A percentile compares a stretch with the other conserved stretches of the same genome.
Conservation (phyloP, 139 green algal genomes). For the Choricystis sp. region DNA sequence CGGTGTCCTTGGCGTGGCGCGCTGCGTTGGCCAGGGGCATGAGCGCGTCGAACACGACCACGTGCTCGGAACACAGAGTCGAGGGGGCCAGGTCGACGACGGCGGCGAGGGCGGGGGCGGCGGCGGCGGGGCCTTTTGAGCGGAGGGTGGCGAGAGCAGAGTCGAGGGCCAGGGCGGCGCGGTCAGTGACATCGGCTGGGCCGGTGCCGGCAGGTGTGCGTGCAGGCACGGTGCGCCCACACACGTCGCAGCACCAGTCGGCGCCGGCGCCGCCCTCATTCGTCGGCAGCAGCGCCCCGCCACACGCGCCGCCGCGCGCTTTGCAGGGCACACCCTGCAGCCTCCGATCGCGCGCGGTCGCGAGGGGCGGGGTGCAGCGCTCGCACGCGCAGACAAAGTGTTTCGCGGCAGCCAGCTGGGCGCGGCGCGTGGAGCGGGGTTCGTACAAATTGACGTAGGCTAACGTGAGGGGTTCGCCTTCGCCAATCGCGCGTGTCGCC, state of each 20-base stretch:
- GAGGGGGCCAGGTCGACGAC: not conserved
- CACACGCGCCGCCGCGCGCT: too few relatives aligned
- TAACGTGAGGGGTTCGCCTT: constrained; percentile 9
- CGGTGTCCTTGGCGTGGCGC: not conserved
- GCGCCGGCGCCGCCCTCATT: not conserved
- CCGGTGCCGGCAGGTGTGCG: too few relatives aligned
- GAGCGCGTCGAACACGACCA: not conserved
- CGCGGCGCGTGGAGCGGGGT: not conserved
- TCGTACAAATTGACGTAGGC: constrained; percentile 15
- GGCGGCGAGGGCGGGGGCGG: not conserved
- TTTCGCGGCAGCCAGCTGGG: constrained; percentile 8
- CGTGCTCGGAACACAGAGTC: not conserved
- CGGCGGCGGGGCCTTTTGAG: too few relatives aligned
- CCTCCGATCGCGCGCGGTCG: constrained; percentile 4
- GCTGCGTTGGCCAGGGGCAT: not conserved
- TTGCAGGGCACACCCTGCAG: constrained; percentile 3
- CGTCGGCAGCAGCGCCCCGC: not conserved
- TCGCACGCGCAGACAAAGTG: constrained; percentile 13
- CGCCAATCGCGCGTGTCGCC: not conserved
- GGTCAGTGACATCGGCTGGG: not conserved
- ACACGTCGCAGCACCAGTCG: not conserved
- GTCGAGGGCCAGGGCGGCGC: not conserved
- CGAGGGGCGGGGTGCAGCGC: constrained; percentile 9
- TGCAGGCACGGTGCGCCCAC: not conserved
- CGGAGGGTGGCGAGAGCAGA: not conserved